Base-by-base conservation (phyloP, 2,329 filamentous ascomycete genomes). In the Didymella glomerata region DNA sequence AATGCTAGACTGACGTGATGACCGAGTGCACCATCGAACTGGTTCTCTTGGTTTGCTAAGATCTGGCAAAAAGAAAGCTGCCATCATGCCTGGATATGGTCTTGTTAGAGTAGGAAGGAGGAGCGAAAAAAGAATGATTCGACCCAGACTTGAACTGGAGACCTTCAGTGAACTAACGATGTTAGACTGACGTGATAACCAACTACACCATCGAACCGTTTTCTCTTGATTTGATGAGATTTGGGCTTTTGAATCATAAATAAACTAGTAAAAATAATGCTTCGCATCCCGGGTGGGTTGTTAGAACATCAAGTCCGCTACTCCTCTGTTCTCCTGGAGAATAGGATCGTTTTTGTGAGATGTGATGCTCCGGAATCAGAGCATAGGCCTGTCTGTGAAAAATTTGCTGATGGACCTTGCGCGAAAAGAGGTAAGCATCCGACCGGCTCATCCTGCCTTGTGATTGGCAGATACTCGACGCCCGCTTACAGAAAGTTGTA, bases 161-260 rank as follows among this genome's bases (percentile, higher is more conserved):
- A 59, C 56, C 56, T 59, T 59, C 56, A 59, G 56, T 59, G 56
- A 18, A 20, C 56, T 47, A 59, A 59, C 56, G 38, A 50, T 79
- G 77, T 79, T 78, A 78, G 76, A 79, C 77, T 78, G 72, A 78
- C 76, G 77, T 79, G 76, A 78, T 78, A 78, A 79, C 76, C 77
- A 78, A 78, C 77, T 79, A 79, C 77, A 79, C 77, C 74, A 77
- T 59, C 56, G 56, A 59, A 59, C 56, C 56, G 32, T 18, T 49
- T 53, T 22, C 40, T 46, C 11, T 49, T 9, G 38, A 34, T 40
- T 53, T 53, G 16, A 49, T 58, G 40, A 8, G 27, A 11, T 16
- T 24, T 22, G 4, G 2, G 16, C 3, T 18, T 5, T 1, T 7
- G 9, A 18, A 10, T n/a, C 5, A 9, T 2, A 11, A 4, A 4